phyloP scores from a whole-genome alignment of 345 rosid species.

The Gossypium bickii region DNA sequence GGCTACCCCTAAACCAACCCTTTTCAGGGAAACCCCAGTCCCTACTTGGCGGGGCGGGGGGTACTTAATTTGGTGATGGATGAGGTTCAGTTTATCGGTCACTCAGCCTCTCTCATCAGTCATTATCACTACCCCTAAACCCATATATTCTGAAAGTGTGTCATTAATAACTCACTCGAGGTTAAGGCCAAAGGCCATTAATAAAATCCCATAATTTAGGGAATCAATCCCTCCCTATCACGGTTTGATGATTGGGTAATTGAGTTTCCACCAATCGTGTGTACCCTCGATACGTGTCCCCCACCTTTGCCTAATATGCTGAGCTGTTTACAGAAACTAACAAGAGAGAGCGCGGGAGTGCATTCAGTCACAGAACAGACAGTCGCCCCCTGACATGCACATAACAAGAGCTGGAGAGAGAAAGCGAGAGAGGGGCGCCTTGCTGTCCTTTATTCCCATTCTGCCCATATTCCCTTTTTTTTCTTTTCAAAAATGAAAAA shows the following conservation, averaged over 20 bases:
- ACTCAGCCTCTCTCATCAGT: background rate
- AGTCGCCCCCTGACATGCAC: background rate
- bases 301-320: background rate
- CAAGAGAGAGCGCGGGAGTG: background rate
- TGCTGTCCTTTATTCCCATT: conserved; percentile 4
- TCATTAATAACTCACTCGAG: background rate
- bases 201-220: background rate
- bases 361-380: background rate
- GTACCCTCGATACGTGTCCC: background rate
- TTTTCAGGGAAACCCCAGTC: background rate
- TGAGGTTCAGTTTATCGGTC: background rate
- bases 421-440: background rate
- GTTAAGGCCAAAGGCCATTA: background rate
- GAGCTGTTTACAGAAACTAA: conserved; percentile 12
- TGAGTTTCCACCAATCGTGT: conserved; percentile 2
- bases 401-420: background rate
- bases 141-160: background rate
- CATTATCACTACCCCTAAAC: too few species aligned
- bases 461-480: background rate
- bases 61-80: background rate
- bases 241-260: background rate
- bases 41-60: background rate
- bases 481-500: background rate
- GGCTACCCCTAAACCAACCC: conserved; percentile 2
- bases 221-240: background rate